Conservation (phyloP, 2,329 filamentous ascomycete species). For the Fusarium marasasianum region DNA sequence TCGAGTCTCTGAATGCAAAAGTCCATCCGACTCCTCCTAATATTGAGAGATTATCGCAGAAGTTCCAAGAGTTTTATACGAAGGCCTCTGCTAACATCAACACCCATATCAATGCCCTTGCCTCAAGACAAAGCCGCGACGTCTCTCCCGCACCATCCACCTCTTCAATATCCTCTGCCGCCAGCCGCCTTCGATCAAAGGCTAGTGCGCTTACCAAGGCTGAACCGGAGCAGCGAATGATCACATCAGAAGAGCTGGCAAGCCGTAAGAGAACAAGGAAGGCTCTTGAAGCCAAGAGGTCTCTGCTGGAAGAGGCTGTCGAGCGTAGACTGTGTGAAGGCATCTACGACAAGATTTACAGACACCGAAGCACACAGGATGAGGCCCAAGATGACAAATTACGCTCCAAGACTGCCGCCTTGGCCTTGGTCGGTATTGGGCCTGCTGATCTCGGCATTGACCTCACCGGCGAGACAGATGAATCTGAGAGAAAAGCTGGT, state of each 20-base stretch:
- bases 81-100: slow-evolving; percentile 82
- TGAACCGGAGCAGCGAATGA: slow-evolving; percentile 79
- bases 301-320: slow-evolving; percentile 87
- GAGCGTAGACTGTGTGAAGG: slow-evolving; percentile 87
- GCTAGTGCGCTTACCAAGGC: slow-evolving; percentile 62
- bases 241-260: slow-evolving; percentile 85
- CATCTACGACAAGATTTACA: slow-evolving; percentile 88
- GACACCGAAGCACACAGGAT: slow-evolving; percentile 90
- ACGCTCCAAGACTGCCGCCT: slow-evolving; percentile 89
- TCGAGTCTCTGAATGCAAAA: slow-evolving; percentile 88
- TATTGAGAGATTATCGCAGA: slow-evolving; percentile 81
- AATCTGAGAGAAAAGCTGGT: slow-evolving; percentile 65
- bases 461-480: slow-evolving; percentile 65
- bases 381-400: slow-evolving; percentile 95
- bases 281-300: slow-evolving; percentile 79
- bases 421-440: slow-evolving; percentile 91
- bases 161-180: slow-evolving; percentile 65
- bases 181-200: slow-evolving; percentile 65
- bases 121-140: slow-evolving; percentile 77
- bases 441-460: slow-evolving; percentile 85
- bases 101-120: slow-evolving; percentile 85
- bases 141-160: slow-evolving; percentile 63
- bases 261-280: slow-evolving; percentile 82
- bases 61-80: slow-evolving; percentile 95
- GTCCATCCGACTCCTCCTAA: slow-evolving; percentile 85